These are phyloP conservation scores for Cladophialophora exuberans DNA, from an alignment of 2,329 filamentous ascomycete species.

Conservation along the genomic window DNA sequence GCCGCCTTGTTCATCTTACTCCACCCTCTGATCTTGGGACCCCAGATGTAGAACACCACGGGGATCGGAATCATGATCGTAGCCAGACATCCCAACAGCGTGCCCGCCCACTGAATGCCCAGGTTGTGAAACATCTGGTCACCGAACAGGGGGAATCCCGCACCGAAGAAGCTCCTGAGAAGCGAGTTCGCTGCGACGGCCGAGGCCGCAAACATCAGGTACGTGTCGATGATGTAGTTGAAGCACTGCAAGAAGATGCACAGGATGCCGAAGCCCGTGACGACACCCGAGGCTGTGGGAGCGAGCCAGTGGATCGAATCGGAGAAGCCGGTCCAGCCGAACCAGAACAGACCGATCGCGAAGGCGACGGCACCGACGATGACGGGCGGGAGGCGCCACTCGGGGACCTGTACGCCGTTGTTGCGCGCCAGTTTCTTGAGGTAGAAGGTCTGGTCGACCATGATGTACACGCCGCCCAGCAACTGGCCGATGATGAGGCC, in stretches of 20 bases:
- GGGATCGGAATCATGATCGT: conserved; percentile 73
- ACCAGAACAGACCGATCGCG: conserved; percentile 72
- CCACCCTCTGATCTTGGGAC: conserved; percentile 61
- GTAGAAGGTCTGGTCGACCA: conserved; percentile 68
- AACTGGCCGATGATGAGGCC: conserved; percentile 78
- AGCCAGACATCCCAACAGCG: conserved; percentile 73
- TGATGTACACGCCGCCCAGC: conserved; percentile 66
- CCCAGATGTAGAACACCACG: conserved; percentile 75
- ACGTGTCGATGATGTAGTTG: conserved; percentile 64
- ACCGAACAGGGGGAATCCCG: conserved; percentile 64
- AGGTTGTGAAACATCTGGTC: conserved; percentile 51
- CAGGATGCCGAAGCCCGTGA: conserved; percentile 62
- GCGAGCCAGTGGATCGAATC: conserved; percentile 45
- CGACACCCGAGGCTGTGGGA: conserved; percentile 51
- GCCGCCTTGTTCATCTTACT: conserved; percentile 1
- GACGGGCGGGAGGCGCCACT: conserved; percentile 60
- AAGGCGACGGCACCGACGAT: conserved; percentile 57
- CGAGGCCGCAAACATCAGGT: conserved; percentile 68
- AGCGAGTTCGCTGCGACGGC: conserved; percentile 74
- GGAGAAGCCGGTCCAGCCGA: conserved; percentile 69
- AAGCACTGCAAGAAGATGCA: conserved; percentile 61
- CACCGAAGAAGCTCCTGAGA: conserved; percentile 40
- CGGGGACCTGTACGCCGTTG: conserved; percentile 59
- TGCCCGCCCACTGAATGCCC: conserved; percentile 75
- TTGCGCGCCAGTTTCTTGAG: conserved; percentile 70